Base-by-base conservation (phyloP, 2,329 filamentous ascomycete species). In the Cladorrhinum sp. region DNA sequence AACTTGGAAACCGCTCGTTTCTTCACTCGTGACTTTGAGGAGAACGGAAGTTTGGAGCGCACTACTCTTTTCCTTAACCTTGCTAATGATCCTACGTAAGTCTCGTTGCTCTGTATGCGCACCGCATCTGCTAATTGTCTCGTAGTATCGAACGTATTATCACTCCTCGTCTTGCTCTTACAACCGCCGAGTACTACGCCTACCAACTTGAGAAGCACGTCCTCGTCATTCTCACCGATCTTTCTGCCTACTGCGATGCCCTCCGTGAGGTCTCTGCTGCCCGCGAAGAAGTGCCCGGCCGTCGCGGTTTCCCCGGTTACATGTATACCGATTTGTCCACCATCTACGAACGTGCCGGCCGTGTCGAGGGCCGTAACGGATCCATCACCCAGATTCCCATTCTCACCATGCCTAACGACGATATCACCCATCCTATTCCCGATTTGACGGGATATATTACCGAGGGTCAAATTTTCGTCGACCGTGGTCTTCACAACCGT, bases 281-380 rank as follows among this genome's bases (percentile, higher is more conserved):
- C 57, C 87, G 95, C 81, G 95, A 99, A 84, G 95, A 99, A 87
- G 95, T 99, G 49, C 95, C 95, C 46, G 95, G 95, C 84, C 94
- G 95, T 77, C 94, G 95, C 87, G 95, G 95, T 85, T 99, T 95
- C 82, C 95, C 95, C 58, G 95, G 95, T 91, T 99, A 99, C 85
- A 99, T 99, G 95, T 99, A 99, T 84, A 99, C 95, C 69, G 96
- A 99, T 86, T 90, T 99, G 87, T 97, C 95, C 62, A 99, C 95
- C 73, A 97, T 99, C 72, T 99, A 99, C 83, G 95, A 99, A 80
- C 93, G 95, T 81, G 95, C 95, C 70, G 95, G 95, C 73, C 95
- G 95, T 90, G 95, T 99, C 55, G 83, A 92, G 73, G 96, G 96
- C 70, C 91, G 96, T 70, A 97, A 98, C 73, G 95, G 96, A 63